Conservation (phyloP, 2,329 filamentous ascomycete species). For the Ophiostoma australiae region DNA sequence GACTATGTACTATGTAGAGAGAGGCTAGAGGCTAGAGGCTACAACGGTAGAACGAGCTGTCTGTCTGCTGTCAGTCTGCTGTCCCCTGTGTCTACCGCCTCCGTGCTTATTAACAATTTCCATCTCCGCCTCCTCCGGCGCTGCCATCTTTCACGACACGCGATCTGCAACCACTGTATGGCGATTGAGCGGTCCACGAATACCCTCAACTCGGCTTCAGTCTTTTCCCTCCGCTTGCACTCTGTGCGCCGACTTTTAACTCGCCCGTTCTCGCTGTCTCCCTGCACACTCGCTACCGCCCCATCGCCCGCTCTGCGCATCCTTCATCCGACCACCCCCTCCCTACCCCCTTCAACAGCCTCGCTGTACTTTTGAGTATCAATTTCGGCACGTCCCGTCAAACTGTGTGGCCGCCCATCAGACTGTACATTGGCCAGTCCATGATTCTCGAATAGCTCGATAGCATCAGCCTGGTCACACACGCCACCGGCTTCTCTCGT, state of each 20-base stretch:
- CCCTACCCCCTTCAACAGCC: background rate
- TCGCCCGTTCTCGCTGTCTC: background rate
- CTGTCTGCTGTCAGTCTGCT: background rate
- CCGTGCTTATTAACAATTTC: conserved; percentile 10
- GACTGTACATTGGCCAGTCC: background rate
- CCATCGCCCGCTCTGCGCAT: background rate
- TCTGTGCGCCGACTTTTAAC: background rate
- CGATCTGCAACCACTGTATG: conserved; percentile 12
- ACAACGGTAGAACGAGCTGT: conserved; percentile 4
- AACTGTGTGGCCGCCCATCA: background rate
- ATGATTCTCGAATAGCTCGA: background rate
- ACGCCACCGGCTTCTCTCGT: background rate
- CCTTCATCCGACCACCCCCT: background rate
- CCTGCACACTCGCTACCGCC: background rate
- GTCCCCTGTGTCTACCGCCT: background rate
- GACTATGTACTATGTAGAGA: background rate
- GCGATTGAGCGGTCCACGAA: conserved; percentile 7
- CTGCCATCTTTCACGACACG: conserved; percentile 16
- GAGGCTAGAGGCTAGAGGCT: conserved; percentile 16
- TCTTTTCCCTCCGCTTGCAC: background rate
- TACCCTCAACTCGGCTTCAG: conserved; percentile 1
- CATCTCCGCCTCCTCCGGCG: conserved; percentile 15
- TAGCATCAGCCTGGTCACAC: background rate
- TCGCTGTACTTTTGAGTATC: background rate
- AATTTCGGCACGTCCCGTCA: background rate